Percentiles rank a stretch among this genome's conserved stretches.
These are phyloP conservation scores for Aspergillus chevalieri DNA, from an alignment of 2,329 filamentous ascomycete species.

Conservation along the genomic window DNA sequence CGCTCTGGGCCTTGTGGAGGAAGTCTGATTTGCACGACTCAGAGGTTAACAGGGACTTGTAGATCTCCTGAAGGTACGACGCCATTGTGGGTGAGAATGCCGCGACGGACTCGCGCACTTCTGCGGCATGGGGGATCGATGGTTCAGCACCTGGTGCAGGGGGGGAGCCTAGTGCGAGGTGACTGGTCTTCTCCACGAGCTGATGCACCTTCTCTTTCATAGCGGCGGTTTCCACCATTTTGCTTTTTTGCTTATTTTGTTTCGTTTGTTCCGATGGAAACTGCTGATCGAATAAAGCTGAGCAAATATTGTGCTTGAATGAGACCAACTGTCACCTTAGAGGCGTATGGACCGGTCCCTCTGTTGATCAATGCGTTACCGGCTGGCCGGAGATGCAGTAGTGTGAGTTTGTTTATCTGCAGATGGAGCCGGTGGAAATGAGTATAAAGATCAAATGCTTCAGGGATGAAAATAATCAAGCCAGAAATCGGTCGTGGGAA, in stretches of 20 bases:
- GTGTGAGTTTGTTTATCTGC: neutral
- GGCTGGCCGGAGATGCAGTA: neutral
- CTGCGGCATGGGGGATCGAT: neutral
- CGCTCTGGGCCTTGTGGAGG: constrained; percentile 14
- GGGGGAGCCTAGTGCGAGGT: constrained; percentile 8
- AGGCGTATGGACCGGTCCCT: neutral
- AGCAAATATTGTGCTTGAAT: neutral
- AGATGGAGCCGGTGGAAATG: neutral
- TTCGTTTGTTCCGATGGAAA: neutral
- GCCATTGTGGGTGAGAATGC: constrained; percentile 28
- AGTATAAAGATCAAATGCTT: neutral
- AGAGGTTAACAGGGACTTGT: constrained; percentile 20
- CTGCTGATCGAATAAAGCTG: neutral
- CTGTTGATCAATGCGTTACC: neutral
- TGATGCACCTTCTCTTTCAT: constrained; percentile 1
- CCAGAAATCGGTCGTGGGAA: neutral
- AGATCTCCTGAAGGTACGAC: constrained; percentile 29
- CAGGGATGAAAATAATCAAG: neutral
- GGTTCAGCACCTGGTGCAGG: neutral
- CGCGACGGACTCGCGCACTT: neutral
- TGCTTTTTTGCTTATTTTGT: neutral
- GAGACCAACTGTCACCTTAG: neutral
- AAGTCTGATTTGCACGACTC: constrained; percentile 17
- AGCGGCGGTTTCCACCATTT: neutral
- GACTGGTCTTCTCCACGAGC: constrained; percentile 1